These are phyloP conservation scores for Diaporthe ampelina DNA, from an alignment of 2,329 filamentous ascomycete genomes.

Conservation along the genomic window DNA sequence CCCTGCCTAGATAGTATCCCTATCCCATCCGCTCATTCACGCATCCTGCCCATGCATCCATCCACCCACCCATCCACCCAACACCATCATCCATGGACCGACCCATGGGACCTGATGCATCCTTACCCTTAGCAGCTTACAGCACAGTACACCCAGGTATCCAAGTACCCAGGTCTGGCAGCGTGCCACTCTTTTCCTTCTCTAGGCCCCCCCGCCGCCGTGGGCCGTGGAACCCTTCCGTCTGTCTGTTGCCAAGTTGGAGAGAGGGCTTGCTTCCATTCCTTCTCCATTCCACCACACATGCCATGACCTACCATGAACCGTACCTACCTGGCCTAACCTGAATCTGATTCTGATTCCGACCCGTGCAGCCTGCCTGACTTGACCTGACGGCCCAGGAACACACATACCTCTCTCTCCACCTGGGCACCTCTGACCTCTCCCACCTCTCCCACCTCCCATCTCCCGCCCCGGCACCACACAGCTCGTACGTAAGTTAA, in stretches of 20 bases:
- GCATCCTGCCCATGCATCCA: conserved; percentile 23
- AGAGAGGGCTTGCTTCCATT: conserved; percentile 25
- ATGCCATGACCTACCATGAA: conserved; percentile 1
- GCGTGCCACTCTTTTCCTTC: conserved; percentile 1
- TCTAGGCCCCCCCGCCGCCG: background rate
- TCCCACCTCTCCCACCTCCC: background rate
- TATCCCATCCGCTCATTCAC: conserved; percentile 25
- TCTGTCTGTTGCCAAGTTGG: conserved; percentile 25
- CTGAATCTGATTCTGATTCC: conserved; percentile 25
- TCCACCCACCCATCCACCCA: conserved; percentile 14
- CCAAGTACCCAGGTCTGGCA: background rate
- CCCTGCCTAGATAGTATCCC: conserved; percentile 19
- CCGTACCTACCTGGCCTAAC: conserved; percentile 25
- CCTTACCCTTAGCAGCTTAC: conserved; percentile 24
- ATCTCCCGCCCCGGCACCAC: background rate
- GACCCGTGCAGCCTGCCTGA: conserved; percentile 15
- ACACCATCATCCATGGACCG: conserved; percentile 22
- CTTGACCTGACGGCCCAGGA: conserved; percentile 23
- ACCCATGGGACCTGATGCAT: too few relatives aligned
- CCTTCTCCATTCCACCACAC: conserved; percentile 26
- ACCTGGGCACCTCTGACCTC: background rate
- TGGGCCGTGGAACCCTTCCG: conserved; percentile 21
- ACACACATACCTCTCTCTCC: conserved; percentile 8
- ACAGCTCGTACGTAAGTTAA: conserved; percentile 21
- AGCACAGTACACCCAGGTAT: conserved; percentile 14